phyloP scores from a whole-genome alignment of 441 rosid genomes.

The Capsella rubella region DNA sequence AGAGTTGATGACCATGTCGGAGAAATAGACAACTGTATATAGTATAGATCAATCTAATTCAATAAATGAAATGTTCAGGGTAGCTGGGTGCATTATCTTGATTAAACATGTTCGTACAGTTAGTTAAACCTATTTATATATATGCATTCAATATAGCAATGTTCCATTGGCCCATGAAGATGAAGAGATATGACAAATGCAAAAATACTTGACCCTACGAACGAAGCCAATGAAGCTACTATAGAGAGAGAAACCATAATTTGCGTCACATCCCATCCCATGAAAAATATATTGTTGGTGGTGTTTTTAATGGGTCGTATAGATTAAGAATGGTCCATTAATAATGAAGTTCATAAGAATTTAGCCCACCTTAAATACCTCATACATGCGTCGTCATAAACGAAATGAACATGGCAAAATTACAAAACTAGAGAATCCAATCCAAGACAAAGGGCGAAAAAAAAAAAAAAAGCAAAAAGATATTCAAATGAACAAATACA shows the following conservation, averaged over 20 bases:
- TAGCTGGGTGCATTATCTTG: too few relatives aligned
- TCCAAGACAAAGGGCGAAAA: not conserved
- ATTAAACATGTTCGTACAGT: too few relatives aligned
- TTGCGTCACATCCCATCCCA: not conserved
- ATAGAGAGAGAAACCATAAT: too few relatives aligned
- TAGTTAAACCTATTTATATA: too few relatives aligned
- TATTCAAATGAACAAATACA: not conserved
- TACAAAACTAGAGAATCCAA: not conserved
- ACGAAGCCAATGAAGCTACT: not conserved
- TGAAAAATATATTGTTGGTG: not conserved
- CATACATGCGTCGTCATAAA: not conserved
- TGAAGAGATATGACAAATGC: too few relatives aligned
- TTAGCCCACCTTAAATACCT: not conserved
- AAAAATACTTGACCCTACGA: too few relatives aligned
- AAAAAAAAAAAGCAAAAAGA: not conserved
- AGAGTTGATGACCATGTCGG: too few relatives aligned
- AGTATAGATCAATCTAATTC: too few relatives aligned
- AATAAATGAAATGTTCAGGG: too few relatives aligned
- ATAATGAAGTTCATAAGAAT: not conserved
- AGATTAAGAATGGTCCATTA: not conserved
- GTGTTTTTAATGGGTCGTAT: not conserved
- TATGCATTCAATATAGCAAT: too few relatives aligned
- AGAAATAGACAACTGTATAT: too few relatives aligned
- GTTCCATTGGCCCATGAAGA: too few relatives aligned
- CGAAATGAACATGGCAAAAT: not conserved